Evolutionary conservation across 164 flowering plant species (phyloP).

Genomic region (Annona squamosa): DNA sequence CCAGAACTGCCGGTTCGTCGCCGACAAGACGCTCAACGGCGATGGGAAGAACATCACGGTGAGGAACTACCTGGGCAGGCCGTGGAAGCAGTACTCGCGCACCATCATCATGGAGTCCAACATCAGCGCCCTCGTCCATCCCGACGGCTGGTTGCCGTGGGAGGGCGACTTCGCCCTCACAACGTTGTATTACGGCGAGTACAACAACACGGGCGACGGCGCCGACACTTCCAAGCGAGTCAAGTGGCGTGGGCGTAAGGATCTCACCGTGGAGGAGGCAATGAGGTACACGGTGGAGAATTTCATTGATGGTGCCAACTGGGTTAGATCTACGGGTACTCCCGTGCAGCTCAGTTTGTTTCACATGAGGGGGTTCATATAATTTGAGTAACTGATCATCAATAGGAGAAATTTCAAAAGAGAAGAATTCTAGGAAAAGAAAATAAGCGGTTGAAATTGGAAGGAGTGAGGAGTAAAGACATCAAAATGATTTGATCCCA

Average conservation of each 20-base stretch:
- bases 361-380: not conserved
- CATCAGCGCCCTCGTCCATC: constrained; percentile 13
- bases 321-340: constrained; percentile 6
- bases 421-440: not conserved
- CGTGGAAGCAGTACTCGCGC: constrained; percentile 27
- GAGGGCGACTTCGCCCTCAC: constrained; percentile 21
- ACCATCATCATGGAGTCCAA: constrained; percentile 28
- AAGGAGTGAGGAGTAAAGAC: not conserved
- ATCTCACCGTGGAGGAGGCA: constrained; percentile 8
- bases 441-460: not conserved
- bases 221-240: constrained; percentile 12
- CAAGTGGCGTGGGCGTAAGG: constrained; percentile 21
- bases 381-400: not conserved
- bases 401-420: no score
- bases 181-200: constrained; percentile 23
- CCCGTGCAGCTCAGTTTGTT: not conserved
- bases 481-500: not conserved
- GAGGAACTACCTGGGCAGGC: constrained; percentile 24
- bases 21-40: constrained; percentile 13
- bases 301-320: constrained; percentile 16
- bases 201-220: constrained; percentile 20
- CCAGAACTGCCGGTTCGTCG: constrained; percentile 23
- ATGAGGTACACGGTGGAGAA: constrained; percentile 15
- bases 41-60: not conserved
- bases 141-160: constrained; percentile 30